A percentile compares a stretch with the other conserved stretches of the same genome.
These are phyloP conservation scores for Psilocybe sp. DNA, from an alignment of 768 basidiomycete species.

Conservation along the genomic window DNA sequence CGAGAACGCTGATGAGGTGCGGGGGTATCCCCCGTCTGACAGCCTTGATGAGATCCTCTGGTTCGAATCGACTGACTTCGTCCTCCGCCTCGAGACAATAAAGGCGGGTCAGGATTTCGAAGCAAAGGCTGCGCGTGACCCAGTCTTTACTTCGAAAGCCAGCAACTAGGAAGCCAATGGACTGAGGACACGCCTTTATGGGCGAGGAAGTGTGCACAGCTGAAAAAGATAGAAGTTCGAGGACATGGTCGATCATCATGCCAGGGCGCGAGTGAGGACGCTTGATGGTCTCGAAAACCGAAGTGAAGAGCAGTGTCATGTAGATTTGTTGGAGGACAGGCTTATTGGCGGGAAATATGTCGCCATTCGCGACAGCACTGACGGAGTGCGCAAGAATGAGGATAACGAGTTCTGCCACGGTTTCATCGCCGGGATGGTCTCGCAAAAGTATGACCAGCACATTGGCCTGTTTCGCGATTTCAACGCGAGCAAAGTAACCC, in stretches of 20 bases:
- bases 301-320: slow-evolving; percentile 39
- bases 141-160: slow-evolving; percentile 55
- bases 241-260: slow-evolving; percentile 48
- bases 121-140: slow-evolving; percentile 45
- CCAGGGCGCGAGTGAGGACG: slow-evolving; percentile 31
- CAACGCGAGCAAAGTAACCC: slow-evolving; percentile 43
- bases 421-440: slow-evolving; percentile 47
- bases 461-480: slow-evolving; percentile 46
- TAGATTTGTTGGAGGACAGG: slow-evolving; percentile 38
- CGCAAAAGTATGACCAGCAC: slow-evolving; percentile 44
- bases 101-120: slow-evolving; percentile 53
- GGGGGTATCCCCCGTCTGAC: slow-evolving; percentile 40
- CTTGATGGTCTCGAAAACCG: slow-evolving; percentile 38
- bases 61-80: slow-evolving; percentile 48
- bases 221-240: slow-evolving; percentile 42
- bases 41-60: slow-evolving; percentile 40
- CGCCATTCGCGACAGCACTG: slow-evolving; percentile 39
- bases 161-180: slow-evolving; percentile 52
- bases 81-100: slow-evolving; percentile 39
- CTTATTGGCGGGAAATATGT: slow-evolving; percentile 33
- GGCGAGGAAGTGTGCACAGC: slow-evolving; percentile 43
- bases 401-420: slow-evolving; percentile 48
- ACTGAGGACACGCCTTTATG: slow-evolving; percentile 39
- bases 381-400: slow-evolving; percentile 52
- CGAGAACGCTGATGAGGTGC: slow-evolving; percentile 43